phyloP scores from a whole-genome alignment of 257 asterid genomes.

The Solanum gandarillasii region DNA sequence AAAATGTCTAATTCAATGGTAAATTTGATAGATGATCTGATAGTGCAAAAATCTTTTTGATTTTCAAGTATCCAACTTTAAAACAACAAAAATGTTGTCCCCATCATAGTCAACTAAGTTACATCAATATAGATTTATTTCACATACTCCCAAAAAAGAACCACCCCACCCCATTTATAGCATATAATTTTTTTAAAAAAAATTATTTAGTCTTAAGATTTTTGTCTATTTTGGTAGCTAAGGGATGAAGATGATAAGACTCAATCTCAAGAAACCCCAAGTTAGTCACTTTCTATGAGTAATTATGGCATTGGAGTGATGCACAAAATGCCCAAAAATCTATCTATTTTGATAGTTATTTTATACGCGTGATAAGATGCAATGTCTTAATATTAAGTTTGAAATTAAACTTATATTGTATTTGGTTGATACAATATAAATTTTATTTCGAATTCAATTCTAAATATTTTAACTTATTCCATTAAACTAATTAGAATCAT shows the following conservation, averaged over 20 bases:
- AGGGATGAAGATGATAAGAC: neutral
- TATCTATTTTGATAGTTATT: neutral
- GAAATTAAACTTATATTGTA: neutral
- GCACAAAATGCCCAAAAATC: neutral
- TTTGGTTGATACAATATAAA: neutral
- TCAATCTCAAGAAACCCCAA: neutral
- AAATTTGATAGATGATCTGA: neutral
- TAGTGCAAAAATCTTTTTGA: neutral
- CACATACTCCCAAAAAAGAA: neutral
- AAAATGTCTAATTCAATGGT: neutral
- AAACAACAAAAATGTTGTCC: neutral
- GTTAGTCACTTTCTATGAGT: neutral
- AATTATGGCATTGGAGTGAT: neutral
- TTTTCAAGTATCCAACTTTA: neutral
- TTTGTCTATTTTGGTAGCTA: neutral
- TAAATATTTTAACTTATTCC: rapidly evolving
- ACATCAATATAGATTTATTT: neutral
- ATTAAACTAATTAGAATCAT: neutral
- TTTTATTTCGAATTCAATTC: neutral
- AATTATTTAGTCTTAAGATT: neutral
- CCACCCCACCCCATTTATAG: neutral
- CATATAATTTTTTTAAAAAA: neutral
- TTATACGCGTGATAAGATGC: rapidly evolving
- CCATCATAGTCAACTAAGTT: neutral
- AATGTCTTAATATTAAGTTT: neutral